Percentiles rank a stretch among this genome's conserved stretches.
Conservation (phyloP, 352 stramenopile species). For the Phytophthora cactorum region DNA sequence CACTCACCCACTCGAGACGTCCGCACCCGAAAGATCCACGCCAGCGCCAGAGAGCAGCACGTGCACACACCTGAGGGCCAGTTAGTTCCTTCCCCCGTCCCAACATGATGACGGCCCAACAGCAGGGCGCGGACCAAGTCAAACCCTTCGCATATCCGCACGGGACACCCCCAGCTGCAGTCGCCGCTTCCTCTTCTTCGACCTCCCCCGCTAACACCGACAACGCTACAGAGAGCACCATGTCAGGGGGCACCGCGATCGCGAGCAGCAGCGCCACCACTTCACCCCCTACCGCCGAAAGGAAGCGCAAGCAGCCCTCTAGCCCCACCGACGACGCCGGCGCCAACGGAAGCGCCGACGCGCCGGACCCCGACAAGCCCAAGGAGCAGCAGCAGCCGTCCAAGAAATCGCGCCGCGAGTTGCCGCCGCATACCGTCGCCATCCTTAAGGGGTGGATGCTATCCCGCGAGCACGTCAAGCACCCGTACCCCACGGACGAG, state of each 20-base stretch:
- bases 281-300: constrained; percentile 25
- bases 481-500: constrained; percentile 90
- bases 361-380: constrained; percentile 40
- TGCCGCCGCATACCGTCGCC: constrained; percentile 84
- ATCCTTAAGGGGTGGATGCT: constrained; percentile 92
- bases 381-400: constrained; percentile 47
- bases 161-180: constrained; percentile 20
- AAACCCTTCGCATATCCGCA: constrained; percentile 45
- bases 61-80: constrained; percentile 5
- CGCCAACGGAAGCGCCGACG: constrained; percentile 33
- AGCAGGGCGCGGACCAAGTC: constrained; percentile 53
- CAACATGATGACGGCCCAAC: constrained; percentile 71
- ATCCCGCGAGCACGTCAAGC: constrained; percentile 88
- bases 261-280: constrained; percentile 11
- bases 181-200: constrained; percentile 3
- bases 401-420: constrained; percentile 83
- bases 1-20: background rate
- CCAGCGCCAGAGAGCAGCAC: constrained; percentile 26
- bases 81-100: constrained; percentile 15
- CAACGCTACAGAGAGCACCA: constrained; percentile 1
- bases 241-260: constrained; percentile 26
- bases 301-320: constrained; percentile 37
- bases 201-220: constrained; percentile 2
- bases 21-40: constrained; percentile 20
- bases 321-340: constrained; percentile 35